These are phyloP conservation scores for Nigrospora oryzae DNA, from an alignment of 2,329 filamentous ascomycete species.

Conservation along the genomic window DNA sequence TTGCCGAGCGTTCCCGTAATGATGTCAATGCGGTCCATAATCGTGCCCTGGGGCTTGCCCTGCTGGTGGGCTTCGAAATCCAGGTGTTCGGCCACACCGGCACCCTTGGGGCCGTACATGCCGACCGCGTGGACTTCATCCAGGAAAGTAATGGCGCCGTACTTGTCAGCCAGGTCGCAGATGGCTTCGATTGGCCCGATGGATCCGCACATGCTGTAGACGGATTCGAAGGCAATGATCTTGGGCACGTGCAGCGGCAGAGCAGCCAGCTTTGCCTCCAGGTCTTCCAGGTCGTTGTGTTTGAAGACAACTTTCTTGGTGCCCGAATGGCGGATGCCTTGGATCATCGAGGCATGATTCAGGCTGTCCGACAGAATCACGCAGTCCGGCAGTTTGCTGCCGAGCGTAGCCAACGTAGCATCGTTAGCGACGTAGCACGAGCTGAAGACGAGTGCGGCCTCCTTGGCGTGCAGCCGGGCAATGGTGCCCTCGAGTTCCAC, in stretches of 20 bases:
- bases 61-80: constrained; percentile 81
- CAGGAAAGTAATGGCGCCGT: constrained; percentile 93
- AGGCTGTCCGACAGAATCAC: constrained; percentile 96
- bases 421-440: constrained; percentile 99
- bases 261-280: constrained; percentile 86
- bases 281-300: constrained; percentile 90
- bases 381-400: constrained; percentile 91
- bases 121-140: constrained; percentile 98
- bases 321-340: constrained; percentile 94
- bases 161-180: constrained; percentile 93
- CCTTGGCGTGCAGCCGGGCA: constrained; percentile 85
- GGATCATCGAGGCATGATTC: constrained; percentile 99
- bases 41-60: constrained; percentile 67
- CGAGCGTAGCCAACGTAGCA: constrained; percentile 90
- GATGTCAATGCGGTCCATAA: constrained; percentile 96
- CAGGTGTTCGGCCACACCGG: constrained; percentile 93
- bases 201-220: constrained; percentile 99
- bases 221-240: constrained; percentile 97
- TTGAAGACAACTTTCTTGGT: constrained; percentile 98
- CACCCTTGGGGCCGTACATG: constrained; percentile 96
- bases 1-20: constrained; percentile 97
- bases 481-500: constrained; percentile 74
- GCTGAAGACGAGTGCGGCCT: constrained; percentile 86
- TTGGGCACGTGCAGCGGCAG: constrained; percentile 81
- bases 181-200: constrained; percentile 94